phyloP scores from a whole-genome alignment of 352 stramenopile species.

The Phytophthora rubi region DNA sequence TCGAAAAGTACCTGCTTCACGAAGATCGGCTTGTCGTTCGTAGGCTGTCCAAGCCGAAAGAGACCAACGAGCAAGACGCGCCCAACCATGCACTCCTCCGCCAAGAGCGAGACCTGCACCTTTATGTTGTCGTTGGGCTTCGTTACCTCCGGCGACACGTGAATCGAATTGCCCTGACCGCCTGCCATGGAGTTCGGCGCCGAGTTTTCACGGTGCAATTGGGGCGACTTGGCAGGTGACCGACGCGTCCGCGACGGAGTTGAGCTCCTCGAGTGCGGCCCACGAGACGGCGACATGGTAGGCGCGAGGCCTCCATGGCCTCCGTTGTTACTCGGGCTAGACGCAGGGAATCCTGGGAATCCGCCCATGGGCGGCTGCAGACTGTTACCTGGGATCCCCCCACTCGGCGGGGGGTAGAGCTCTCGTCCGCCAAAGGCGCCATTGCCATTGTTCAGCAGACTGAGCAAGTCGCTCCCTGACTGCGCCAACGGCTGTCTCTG shows the following conservation, averaged over 20 bases:
- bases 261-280: constrained; percentile 30
- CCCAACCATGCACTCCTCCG: constrained; percentile 60
- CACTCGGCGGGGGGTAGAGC: constrained; percentile 16
- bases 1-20: constrained; percentile 86
- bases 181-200: constrained; percentile 26
- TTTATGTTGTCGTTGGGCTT: constrained; percentile 85
- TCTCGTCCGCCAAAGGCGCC: constrained; percentile 22
- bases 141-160: constrained; percentile 65
- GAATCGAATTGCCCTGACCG: constrained; percentile 39
- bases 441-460: constrained; percentile 40
- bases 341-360: constrained; percentile 27
- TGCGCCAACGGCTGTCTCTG: constrained; percentile 42
- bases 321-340: constrained; percentile 14
- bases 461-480: constrained; percentile 45
- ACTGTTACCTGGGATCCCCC: constrained; percentile 17
- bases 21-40: constrained; percentile 86
- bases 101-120: constrained; percentile 68
- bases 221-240: constrained; percentile 47
- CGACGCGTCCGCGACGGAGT: constrained; percentile 43
- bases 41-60: constrained; percentile 74
- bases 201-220: constrained; percentile 43
- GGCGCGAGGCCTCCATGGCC: constrained; percentile 18
- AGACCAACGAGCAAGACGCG: constrained; percentile 79
- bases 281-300: constrained; percentile 27
- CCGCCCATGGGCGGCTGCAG: constrained; percentile 24